phyloP scores from a whole-genome alignment of 305 asterid species.

The Fraxinus paxiana region DNA sequence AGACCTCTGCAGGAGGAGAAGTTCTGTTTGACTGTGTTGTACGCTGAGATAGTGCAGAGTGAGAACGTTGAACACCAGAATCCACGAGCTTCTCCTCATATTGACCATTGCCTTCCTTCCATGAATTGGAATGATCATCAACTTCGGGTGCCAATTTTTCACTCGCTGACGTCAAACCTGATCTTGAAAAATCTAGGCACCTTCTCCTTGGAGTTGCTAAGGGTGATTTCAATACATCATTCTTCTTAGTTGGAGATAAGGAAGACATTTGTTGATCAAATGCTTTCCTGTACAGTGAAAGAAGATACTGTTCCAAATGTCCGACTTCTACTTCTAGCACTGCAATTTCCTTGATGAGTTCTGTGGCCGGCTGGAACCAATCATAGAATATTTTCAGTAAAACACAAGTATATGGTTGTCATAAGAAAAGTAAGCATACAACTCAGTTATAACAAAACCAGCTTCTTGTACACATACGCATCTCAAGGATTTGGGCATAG shows the following conservation, averaged over 20 bases:
- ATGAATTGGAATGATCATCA: conserved; percentile 31
- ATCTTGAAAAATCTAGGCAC: conserved; percentile 59
- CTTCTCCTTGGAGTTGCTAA: conserved; percentile 62
- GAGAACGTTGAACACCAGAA: conserved; percentile 66
- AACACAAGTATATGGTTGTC: background rate
- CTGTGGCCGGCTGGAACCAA: conserved; percentile 79
- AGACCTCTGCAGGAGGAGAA: conserved; percentile 54
- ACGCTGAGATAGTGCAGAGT: conserved; percentile 68
- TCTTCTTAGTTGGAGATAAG: conserved; percentile 46
- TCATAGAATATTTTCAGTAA: conserved; percentile 3
- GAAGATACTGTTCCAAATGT: conserved; percentile 94
- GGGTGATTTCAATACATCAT: conserved; percentile 41
- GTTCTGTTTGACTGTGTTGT: conserved; percentile 42
- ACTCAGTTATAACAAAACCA: background rate
- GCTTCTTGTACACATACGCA: background rate
- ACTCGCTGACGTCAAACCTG: conserved; percentile 40
- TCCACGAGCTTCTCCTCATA: conserved; percentile 51
- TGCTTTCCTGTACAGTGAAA: conserved; percentile 80
- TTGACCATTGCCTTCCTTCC: conserved; percentile 34
- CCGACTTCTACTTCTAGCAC: conserved; percentile 85
- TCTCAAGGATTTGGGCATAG: background rate
- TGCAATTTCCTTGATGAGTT: conserved; percentile 87
- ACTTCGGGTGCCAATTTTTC: conserved; percentile 31
- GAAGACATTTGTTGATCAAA: conserved; percentile 68
- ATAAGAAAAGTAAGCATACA: background rate